phyloP scores from a whole-genome alignment of 257 asterid species.

The Capsicum rhomboideum region DNA sequence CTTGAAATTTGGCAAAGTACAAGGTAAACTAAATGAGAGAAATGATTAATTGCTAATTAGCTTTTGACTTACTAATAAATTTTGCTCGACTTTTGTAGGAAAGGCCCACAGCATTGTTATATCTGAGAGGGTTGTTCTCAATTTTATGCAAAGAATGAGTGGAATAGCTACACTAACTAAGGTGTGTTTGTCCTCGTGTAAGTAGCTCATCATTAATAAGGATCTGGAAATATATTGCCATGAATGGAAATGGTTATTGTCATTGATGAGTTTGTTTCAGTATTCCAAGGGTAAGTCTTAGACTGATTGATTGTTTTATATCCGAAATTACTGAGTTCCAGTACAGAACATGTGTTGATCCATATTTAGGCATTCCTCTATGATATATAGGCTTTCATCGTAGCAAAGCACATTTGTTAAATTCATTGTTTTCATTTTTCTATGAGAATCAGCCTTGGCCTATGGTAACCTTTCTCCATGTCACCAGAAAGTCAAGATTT shows the following conservation, averaged over 20 bases:
- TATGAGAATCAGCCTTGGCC: neutral
- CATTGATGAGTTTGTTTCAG: neutral
- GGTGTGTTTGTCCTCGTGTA: constrained; percentile 30
- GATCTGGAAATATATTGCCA: neutral
- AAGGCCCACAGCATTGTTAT: constrained; percentile 80
- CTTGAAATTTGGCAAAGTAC: constrained; percentile 81
- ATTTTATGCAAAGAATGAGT: constrained; percentile 99
- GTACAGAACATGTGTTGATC: neutral
- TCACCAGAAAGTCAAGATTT: neutral
- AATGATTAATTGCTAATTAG: neutral
- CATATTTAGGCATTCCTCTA: neutral
- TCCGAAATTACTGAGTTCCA: neutral
- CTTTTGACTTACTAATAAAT: neutral
- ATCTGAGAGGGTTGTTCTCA: constrained; percentile 95
- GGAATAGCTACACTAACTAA: constrained; percentile 95
- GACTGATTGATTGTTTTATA: neutral
- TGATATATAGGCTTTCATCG: neutral
- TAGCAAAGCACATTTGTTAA: neutral
- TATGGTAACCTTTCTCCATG: neutral
- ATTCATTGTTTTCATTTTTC: neutral
- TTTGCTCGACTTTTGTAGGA: constrained; percentile 38
- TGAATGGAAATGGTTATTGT: neutral
- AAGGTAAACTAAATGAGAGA: constrained; percentile 36
- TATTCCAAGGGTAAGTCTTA: neutral
- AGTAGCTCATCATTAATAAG: neutral